These are phyloP conservation scores for Leccinum huronense DNA, from an alignment of 1,284 basidiomycete species.

Conservation along the genomic window DNA sequence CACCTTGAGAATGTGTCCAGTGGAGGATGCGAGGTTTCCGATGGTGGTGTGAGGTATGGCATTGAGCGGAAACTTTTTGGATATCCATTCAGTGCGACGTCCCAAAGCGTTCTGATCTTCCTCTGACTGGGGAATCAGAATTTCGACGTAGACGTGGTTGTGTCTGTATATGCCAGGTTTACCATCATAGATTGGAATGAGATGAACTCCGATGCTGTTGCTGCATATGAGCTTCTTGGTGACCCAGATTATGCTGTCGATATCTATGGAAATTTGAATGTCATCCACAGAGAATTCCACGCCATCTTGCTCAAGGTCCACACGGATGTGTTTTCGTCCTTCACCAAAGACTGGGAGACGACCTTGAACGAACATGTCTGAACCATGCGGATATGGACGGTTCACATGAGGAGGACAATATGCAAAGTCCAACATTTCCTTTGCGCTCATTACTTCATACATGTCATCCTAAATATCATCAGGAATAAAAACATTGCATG, in stretches of 20 bases:
- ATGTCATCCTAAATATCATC: background rate
- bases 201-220: constrained; percentile 5
- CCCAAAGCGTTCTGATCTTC: background rate
- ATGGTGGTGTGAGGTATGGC: background rate
- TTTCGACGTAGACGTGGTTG: background rate
- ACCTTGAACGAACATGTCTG: constrained; percentile 11
- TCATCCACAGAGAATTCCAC: background rate
- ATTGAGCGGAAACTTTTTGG: background rate
- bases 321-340: background rate
- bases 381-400: background rate
- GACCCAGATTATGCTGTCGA: constrained; percentile 22
- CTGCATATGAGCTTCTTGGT: constrained; percentile 4
- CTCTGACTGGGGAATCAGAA: background rate
- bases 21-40: background rate
- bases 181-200: constrained; percentile 6
- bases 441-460: constrained; percentile 5
- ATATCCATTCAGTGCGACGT: background rate
- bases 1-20: constrained; percentile 8
- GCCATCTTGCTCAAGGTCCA: constrained; percentile 12
- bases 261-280: constrained; percentile 12
- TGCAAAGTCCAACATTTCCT: constrained; percentile 14
- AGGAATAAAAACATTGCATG: no score
- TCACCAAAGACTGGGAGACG: background rate
- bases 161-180: background rate
- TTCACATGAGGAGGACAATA: background rate